Evolutionary conservation across 805 yeast species (phyloP), one percentile per base, ranked within the genome.

Genomic region (Candida awuae): DNA sequence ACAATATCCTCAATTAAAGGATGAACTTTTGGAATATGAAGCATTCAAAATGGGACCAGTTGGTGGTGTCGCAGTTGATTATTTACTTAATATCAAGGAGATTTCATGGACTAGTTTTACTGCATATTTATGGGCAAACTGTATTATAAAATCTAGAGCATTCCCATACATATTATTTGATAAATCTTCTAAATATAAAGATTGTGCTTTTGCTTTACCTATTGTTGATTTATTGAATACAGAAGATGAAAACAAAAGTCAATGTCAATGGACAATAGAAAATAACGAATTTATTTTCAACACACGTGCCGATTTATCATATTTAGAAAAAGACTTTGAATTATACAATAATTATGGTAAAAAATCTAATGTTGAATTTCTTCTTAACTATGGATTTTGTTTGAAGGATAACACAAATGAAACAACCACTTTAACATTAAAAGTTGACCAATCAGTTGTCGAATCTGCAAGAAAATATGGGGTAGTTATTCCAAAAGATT

Each of bases 281-380:
- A 17, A 46, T 25, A 41, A 45, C 14, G 4, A 31, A 7, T 45
- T 58, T 41, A 52, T 57, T n/a, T 77, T 78, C 47, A 59, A 56
- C 29, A 55, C 73, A 0, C 12, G 25, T 22, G 62, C 65, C 15
- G 56, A 64, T 4, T n/a, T 28, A 12, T 13, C 22, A 1, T 32
- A 40, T 7, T 22, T 84, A 1, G 23, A 46, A 1, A 51, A 56
- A 19, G 76, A 75, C 5, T 52, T 59, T 12, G 95, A 90, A 50
- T 51, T 90, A 10, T 83, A 74, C 65, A 87, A 85, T 58, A 79
- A 88, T 1, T 88, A 87, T 52, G 97, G 96, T 0, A 80, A 77
- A 28, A 67, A 79, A 34, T 59, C 79, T 7, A 85, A 85, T 48
- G 63, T 80, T 1, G 73, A 74, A 26, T 59, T 88, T 28, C 58